Conservation (phyloP, 495 filamentous ascomycete species). For the Neurospora sp. region DNA sequence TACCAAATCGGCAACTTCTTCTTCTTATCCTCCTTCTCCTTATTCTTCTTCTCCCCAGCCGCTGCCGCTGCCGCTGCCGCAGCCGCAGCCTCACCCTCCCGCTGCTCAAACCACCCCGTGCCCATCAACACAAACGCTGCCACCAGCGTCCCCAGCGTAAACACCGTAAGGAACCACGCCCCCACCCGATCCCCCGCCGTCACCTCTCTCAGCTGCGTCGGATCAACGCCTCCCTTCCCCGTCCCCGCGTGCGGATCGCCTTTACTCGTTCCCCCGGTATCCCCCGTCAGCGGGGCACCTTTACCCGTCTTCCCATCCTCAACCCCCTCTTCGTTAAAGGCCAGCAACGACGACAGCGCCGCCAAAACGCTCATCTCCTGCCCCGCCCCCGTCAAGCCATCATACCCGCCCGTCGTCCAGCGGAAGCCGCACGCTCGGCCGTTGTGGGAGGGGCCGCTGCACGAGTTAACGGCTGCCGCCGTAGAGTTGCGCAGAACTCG, state of each 20-base stretch:
- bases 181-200: constrained; percentile 44
- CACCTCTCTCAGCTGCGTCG: constrained; percentile 23
- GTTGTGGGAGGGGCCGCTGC: constrained; percentile 41
- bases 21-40: background rate
- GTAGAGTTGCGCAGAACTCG: constrained; percentile 48
- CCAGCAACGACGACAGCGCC: constrained; percentile 36
- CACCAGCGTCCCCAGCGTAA: constrained; percentile 19
- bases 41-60: background rate
- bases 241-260: constrained; percentile 49
- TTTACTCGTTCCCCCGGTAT: constrained; percentile 48
- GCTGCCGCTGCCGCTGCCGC: no score
- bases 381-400: constrained; percentile 32
- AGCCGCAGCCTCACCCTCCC: background rate
- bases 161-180: constrained; percentile 44
- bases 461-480: constrained; percentile 51
- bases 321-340: constrained; percentile 1
- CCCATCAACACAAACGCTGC: constrained; percentile 24
- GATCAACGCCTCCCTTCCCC: constrained; percentile 11
- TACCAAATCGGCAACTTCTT: background rate
- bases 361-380: constrained; percentile 50
- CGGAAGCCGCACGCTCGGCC: constrained; percentile 50
- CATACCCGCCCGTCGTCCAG: constrained; percentile 6
- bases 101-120: background rate
- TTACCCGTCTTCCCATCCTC: background rate
- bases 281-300: background rate